Percentiles rank a stretch among this genome's conserved stretches.
Conservation (phyloP, 192 early-diverging fungal species). For the Mortierella antarctica region DNA sequence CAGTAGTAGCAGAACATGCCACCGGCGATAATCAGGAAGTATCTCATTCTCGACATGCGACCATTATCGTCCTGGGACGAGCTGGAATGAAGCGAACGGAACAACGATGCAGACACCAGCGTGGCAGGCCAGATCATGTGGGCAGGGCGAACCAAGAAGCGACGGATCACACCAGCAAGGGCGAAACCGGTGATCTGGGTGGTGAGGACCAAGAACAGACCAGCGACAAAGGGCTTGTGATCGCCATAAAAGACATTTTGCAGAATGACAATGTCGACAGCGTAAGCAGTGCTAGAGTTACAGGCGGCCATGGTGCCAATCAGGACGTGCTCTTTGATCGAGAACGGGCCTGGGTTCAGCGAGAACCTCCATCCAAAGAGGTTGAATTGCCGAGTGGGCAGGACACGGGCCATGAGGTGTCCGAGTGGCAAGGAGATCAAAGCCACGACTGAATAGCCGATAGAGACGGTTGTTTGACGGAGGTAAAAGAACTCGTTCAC, state of each 20-base stretch:
- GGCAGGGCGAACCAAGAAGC: conserved; percentile 80
- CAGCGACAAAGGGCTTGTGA: conserved; percentile 60
- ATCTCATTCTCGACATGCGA: conserved; percentile 57
- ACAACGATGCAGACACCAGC: conserved; percentile 77
- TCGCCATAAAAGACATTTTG: conserved; percentile 62
- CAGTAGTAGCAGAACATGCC: conserved; percentile 65
- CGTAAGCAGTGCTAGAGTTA: conserved; percentile 58
- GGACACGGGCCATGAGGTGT: conserved; percentile 47
- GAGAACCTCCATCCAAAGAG: conserved; percentile 55
- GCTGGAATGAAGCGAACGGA: conserved; percentile 75
- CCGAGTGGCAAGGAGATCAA: conserved; percentile 58
- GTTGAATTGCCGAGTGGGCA: conserved; percentile 46
- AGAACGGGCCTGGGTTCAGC: conserved; percentile 68
- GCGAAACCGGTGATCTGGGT: conserved; percentile 57
- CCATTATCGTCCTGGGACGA: conserved; percentile 15
- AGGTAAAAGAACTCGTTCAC: conserved; percentile 63
- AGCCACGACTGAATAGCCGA: conserved; percentile 57
- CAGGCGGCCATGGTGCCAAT: conserved; percentile 63
- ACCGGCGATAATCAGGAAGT: conserved; percentile 64
- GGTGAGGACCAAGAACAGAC: conserved; percentile 64
- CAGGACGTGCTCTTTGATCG: conserved; percentile 68
- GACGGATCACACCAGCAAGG: conserved; percentile 46
- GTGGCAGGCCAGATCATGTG: conserved; percentile 87
- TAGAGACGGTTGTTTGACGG: conserved; percentile 49
- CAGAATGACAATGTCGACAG: conserved; percentile 61